Base-by-base conservation (phyloP, 805 yeast species). In the Nematodospora valgi region DNA sequence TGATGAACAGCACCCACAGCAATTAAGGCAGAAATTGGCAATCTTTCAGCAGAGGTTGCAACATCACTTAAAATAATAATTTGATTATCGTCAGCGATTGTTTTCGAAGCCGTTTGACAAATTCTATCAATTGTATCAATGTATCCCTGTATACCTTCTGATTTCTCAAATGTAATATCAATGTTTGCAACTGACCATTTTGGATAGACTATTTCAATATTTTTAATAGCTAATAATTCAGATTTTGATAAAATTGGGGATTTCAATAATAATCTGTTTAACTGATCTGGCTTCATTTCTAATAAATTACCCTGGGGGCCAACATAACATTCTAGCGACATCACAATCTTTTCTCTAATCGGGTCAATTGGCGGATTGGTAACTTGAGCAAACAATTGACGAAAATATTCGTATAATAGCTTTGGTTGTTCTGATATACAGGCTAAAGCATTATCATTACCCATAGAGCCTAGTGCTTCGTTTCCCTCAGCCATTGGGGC, bases 321-420 rank as follows among this genome's bases (percentile, higher is more conserved):
- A 52, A 91, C 81, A 62, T 85, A 87, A 66, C 98, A 91, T 61
- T 91, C 96, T 48, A 93, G 74, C 9, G 96, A 86, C 98, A 91
- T 91, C 54, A 93, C 98, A 49, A 91, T 86, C 40, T 82, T 82
- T 68, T 91, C 98, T 61, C 98, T 82, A 51, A 91, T 93, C 34
- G 98, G 98, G 60, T 91, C 98, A 56, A 91, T 93, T 33, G 98
- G 98, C 39, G 98, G 98, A 66, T 91, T 91, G 21, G 98, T 91
- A 38, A 91, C 98, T 66, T 91, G 98, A 14, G 98, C 98, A 67
- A 91, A 91, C 54, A 91, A 74, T 62, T 91, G 95, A 53, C 95
- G 80, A 73, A 91, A 93, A 67, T 91, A 91, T 54, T 93, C 98
- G 60, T 85, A 91, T 44, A 87, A 69, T 44, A 93, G 66, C 48